phyloP scores from a whole-genome alignment of 352 stramenopile species.

The Thalassiosira mediterranea region DNA sequence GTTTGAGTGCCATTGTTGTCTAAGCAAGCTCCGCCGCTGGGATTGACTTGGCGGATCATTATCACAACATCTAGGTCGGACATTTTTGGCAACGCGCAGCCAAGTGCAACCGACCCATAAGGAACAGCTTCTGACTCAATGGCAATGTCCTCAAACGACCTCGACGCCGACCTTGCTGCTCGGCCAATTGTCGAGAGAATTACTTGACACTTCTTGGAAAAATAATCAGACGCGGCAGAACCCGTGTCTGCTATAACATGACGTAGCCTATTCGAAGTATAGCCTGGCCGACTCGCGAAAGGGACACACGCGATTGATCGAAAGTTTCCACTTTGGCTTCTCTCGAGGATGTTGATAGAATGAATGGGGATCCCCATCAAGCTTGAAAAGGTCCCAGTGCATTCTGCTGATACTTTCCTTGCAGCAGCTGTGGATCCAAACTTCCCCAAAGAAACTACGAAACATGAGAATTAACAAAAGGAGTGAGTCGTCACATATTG shows the following conservation, averaged over 20 bases:
- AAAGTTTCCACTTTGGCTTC: background rate
- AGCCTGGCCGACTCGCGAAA: background rate
- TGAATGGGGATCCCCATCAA: background rate
- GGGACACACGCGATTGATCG: background rate
- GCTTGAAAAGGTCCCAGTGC: background rate
- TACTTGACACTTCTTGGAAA: background rate
- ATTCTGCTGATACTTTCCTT: slow-evolving; percentile 5
- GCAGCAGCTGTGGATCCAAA: slow-evolving; percentile 10
- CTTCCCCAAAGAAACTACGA: slow-evolving; percentile 9
- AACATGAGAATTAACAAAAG: background rate
- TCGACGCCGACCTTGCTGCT: background rate
- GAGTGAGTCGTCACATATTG: too few species aligned
- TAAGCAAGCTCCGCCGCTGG: too few species aligned
- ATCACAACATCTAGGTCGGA: slow-evolving; percentile 38
- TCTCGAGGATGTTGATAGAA: slow-evolving; percentile 3
- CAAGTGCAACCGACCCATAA: slow-evolving; percentile 13
- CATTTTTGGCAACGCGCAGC: slow-evolving; percentile 14
- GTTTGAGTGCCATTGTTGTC: too few species aligned
- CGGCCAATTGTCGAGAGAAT: background rate
- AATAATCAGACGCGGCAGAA: background rate
- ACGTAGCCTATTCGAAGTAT: background rate
- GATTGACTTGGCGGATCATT: too few species aligned
- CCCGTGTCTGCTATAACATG: background rate
- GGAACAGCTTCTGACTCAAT: background rate
- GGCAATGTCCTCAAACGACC: background rate